Base-by-base conservation (phyloP, 805 yeast species). In the Starmerella tilneyi region DNA sequence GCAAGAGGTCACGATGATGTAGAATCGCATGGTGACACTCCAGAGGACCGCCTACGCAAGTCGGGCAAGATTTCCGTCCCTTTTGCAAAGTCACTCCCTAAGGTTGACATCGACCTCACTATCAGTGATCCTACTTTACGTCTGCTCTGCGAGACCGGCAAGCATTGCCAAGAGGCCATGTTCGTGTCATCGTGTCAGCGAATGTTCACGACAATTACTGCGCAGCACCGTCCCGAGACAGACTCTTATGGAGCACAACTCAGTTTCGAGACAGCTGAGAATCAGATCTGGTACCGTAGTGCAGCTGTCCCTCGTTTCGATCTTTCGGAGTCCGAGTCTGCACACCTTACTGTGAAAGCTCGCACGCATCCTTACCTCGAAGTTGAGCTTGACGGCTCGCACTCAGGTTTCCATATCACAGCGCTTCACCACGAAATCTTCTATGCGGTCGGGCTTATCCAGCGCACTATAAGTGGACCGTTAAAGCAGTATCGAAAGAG, bases 131-230 rank as follows among this genome's bases (percentile, higher is more conserved):
- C 55, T 1, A 55, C 56, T 2, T 9, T 53, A 9, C 47, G 59
- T 1, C n/a, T 55, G 12, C 57, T 56, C 9, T 56, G 55, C 28
- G 55, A 48, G 12, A 28, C 32, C 11, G 36, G 35, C 4, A 27
- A 39, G 12, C 12, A n/a, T n/a, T 45, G 49, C 13, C 37, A 43
- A 9, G 47, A 53, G 19, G 45, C 61, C 23, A 60, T 66, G 59
- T 62, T 66, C 22, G 59, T 64, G 16, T 49, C 61, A 5, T 53
- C 60, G 3, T 59, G 65, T 26, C 54, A 62, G 4, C 58, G 61
- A 33, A 48, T 66, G 9, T 46, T 53, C 22, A 58, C 65, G 31
- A 57, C 58, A 36, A 24, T 63, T 21, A 57, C 53, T 24, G 51
- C 68, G 13, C 48, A 55, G 13, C 68, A 64, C 36, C 42, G 37